Percentiles rank a stretch among this genome's conserved stretches.
Conservation (phyloP, 2,329 filamentous ascomycete species). For the Neonectria magnoliae region DNA sequence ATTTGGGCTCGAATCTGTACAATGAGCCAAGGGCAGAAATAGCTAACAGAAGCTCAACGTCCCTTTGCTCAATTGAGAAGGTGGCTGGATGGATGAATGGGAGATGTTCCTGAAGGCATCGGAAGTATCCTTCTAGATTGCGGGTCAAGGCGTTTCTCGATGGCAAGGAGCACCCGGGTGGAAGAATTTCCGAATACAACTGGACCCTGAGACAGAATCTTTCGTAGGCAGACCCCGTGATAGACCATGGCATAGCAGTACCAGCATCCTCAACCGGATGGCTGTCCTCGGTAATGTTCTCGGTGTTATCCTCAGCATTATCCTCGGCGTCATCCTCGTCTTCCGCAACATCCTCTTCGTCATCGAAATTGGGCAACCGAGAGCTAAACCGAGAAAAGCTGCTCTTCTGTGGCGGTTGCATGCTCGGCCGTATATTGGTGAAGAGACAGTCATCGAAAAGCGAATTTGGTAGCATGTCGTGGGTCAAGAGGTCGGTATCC, state of each 20-base stretch:
- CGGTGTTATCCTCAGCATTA: neutral
- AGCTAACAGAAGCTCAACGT: neutral
- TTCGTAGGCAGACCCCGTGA: neutral
- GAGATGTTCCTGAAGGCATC: conserved; percentile 3
- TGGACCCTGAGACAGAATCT: neutral
- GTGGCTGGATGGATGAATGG: conserved; percentile 7
- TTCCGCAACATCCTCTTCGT: neutral
- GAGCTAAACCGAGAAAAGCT: conserved; percentile 2
- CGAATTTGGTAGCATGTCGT: neutral
- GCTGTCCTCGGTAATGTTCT: neutral
- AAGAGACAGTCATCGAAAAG: neutral
- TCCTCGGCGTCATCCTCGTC: too few species aligned
- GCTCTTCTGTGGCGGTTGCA: neutral
- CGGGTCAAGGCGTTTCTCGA: neutral
- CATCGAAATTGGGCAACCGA: neutral
- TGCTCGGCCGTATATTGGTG: neutral
- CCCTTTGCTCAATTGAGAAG: neutral
- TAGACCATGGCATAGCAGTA: neutral
- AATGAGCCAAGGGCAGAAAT: neutral
- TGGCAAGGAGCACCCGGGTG: neutral
- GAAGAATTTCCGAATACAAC: neutral
- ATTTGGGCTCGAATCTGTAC: conserved; percentile 1
- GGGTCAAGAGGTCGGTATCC: neutral
- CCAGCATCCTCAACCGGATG: neutral
- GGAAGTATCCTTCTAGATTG: conserved; percentile 1